Percentiles rank a stretch among this genome's conserved stretches.
phyloP scores from a whole-genome alignment of 202 grass and related monocot species.

The Miscanthus sacchariflorus region DNA sequence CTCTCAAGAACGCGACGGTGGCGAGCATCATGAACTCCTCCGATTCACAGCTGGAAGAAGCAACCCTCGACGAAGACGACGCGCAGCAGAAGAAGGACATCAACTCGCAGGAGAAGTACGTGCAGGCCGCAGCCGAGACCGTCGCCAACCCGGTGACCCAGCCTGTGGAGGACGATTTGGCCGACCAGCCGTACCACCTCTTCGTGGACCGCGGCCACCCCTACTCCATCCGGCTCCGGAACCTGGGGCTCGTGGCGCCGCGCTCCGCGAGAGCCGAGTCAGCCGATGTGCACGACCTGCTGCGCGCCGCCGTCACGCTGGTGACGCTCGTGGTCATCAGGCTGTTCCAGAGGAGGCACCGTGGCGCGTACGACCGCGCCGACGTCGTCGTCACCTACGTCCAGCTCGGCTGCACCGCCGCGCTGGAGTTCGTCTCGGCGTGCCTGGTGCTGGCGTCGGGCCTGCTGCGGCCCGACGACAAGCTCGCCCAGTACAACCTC shows the following conservation, averaged over 20 bases:
- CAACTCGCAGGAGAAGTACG: neutral
- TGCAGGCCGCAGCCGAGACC: neutral
- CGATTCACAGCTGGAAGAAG: neutral
- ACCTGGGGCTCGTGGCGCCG: neutral
- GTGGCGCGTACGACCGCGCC: neutral
- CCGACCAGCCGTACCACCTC: neutral
- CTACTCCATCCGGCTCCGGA: neutral
- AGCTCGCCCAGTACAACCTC: neutral
- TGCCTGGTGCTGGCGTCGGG: neutral
- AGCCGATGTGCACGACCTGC: neutral
- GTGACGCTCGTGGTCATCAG: too few relatives aligned
- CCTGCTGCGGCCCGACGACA: neutral
- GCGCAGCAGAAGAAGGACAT: neutral
- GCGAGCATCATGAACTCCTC: neutral
- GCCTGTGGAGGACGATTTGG: neutral
- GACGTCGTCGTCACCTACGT: conserved; percentile 29
- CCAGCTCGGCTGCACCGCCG: neutral
- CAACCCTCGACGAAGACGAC: neutral
- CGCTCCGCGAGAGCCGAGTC: neutral
- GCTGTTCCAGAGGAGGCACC: neutral
- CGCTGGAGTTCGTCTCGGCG: neutral
- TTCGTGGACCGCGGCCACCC: conserved; percentile 17
- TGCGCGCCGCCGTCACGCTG: too few relatives aligned
- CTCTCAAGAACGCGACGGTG: neutral
- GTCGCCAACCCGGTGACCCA: too few relatives aligned